Conservation (phyloP, 192 early-diverging fungal genomes). For the Backusella circina region DNA sequence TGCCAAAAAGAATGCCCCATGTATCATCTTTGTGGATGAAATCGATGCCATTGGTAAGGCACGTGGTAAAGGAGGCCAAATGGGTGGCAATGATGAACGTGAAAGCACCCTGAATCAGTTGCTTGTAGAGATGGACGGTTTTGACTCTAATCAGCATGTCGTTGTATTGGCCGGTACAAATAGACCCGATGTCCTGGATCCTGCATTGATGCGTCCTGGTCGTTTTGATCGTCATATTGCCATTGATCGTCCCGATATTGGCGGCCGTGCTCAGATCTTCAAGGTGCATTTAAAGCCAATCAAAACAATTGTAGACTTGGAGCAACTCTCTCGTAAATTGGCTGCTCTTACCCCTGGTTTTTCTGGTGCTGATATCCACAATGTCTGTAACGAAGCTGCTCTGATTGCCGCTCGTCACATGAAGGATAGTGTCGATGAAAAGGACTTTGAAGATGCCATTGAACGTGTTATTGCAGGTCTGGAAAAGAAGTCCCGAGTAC, state of each 20-base stretch:
- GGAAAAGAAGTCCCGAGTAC: conserved; percentile 94
- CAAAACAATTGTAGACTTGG: conserved; percentile 81
- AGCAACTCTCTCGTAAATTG: conserved; percentile 77
- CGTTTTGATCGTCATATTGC: conserved; percentile 98
- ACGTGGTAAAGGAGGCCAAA: conserved; percentile 77
- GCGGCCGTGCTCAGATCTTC: conserved; percentile 94
- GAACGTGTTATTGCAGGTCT: conserved; percentile 98
- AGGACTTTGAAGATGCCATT: conserved; percentile 96
- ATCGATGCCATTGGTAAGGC: conserved; percentile 99
- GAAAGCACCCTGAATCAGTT: conserved; percentile 97
- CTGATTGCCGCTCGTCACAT: conserved; percentile 90
- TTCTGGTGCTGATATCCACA: conserved; percentile 95
- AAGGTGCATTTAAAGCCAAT: conserved; percentile 93
- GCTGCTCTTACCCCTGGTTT: conserved; percentile 97
- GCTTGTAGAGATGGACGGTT: conserved; percentile 99
- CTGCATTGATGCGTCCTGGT: conserved; percentile 94
- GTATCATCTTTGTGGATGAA: conserved; percentile 99
- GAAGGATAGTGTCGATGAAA: conserved; percentile 73
- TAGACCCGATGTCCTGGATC: conserved; percentile 93
- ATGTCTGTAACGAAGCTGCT: conserved; percentile 99
- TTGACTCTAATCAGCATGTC: conserved; percentile 82
- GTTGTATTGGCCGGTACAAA: conserved; percentile 98
- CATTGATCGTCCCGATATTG: conserved; percentile 96
- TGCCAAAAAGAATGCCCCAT: conserved; percentile 96
- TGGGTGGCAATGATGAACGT: conserved; percentile 97